These are phyloP conservation scores for Syzygium syzygioides DNA, from an alignment of 441 rosid genomes.

Conservation along the genomic window DNA sequence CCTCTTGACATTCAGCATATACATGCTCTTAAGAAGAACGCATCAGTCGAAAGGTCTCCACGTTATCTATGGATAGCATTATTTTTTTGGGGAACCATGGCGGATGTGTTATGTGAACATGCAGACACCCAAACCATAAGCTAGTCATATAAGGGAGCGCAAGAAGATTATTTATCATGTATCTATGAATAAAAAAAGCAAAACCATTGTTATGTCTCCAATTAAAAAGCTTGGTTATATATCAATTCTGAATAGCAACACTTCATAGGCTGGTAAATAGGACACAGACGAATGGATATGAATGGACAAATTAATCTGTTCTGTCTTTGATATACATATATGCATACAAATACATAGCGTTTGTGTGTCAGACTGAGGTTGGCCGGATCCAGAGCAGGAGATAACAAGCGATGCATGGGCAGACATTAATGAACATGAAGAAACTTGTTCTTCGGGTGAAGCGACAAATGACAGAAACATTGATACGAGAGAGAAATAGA, in stretches of 20 bases:
- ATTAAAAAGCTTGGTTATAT: background rate
- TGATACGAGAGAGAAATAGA: background rate
- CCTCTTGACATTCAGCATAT: background rate
- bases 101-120: background rate
- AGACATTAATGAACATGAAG: background rate
- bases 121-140: background rate
- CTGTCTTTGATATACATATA: background rate
- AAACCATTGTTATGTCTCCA: background rate
- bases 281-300: background rate
- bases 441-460: background rate
- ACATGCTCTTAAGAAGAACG: background rate
- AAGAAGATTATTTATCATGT: background rate
- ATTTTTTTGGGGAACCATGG: background rate
- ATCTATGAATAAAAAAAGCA: background rate
- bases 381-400: background rate
- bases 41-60: background rate
- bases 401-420: background rate
- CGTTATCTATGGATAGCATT: background rate
- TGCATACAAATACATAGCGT: background rate
- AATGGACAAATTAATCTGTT: background rate
- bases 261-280: background rate
- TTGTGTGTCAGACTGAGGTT: background rate
- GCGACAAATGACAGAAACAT: background rate
- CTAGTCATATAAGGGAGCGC: background rate
- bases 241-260: background rate